These are phyloP conservation scores for Aspergillus pseudoterreus DNA, from an alignment of 2,329 filamentous ascomycete genomes.

Conservation along the genomic window DNA sequence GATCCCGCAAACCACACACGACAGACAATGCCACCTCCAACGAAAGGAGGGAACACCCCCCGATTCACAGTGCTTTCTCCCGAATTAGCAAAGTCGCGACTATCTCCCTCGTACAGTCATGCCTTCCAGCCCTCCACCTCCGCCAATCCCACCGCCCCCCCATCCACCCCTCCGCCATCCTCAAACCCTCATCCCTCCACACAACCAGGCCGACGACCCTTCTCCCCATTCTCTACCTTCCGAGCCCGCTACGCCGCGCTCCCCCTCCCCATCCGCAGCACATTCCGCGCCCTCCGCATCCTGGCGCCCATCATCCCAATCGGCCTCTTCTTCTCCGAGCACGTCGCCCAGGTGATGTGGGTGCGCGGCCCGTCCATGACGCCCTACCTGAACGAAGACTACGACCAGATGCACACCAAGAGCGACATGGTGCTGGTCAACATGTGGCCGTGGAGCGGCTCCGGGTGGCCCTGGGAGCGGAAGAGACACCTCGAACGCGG, in stretches of 20 bases:
- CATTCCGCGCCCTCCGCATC: constrained; percentile 24
- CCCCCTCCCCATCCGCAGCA: constrained; percentile 23
- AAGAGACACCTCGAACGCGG: constrained; percentile 61
- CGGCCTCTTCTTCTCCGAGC: constrained; percentile 36
- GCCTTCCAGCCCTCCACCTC: not conserved
- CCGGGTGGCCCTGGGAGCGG: constrained; percentile 50
- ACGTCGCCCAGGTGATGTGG: constrained; percentile 40
- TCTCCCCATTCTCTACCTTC: constrained; percentile 23
- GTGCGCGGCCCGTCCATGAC: constrained; percentile 64
- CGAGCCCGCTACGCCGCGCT: constrained; percentile 25
- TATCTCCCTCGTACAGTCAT: not conserved
- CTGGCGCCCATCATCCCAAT: constrained; percentile 36
- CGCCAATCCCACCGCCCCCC: not conserved
- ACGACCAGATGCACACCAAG: constrained; percentile 41
- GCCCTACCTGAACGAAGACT: constrained; percentile 68
- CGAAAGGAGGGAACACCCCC: not conserved
- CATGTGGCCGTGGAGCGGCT: constrained; percentile 36
- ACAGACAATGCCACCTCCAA: not conserved
- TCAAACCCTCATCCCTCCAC: constrained; percentile 1
- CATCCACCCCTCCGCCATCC: not conserved
- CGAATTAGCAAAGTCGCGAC: not conserved
- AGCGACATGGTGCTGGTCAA: constrained; percentile 43
- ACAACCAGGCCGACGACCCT: constrained; percentile 8
- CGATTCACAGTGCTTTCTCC: not conserved
- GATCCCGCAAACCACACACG: not conserved